Base-by-base conservation (phyloP, 108 stramenopile species). In the Cyclostephanos tholiformis region DNA sequence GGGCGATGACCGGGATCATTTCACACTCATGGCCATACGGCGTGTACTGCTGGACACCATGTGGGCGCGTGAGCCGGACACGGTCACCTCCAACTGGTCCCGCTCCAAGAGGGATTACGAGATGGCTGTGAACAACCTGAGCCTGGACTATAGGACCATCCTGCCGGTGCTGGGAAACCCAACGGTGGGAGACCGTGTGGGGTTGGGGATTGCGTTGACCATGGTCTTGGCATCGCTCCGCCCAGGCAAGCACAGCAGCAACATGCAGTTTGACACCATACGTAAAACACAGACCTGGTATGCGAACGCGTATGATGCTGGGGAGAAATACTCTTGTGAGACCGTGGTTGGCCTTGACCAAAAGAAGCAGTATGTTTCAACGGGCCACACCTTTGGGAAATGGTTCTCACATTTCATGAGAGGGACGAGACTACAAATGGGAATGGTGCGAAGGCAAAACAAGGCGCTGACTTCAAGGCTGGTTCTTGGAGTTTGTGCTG, bases 1-100 rank as follows among this genome's bases (percentile, higher is more conserved):
- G 11, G 6, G 5, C 4, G 13, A 32, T 35, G 35, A 38, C 11
- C 23, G 1, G 26, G 56, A 69, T 19, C 10, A 43, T 5, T 27
- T 38, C 22, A 69, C 68, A 1, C 38, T 69, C 39, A 19, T 17
- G 23, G 75, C 49, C 44, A 77, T 85, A 0, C 8, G 72, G 23
- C 63, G 73, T 52, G 85, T 77, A 0, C 84, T 53, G 30, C 53
- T 14, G n/a, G n/a, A n/a, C n/a, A n/a, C n/a, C n/a, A n/a, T n/a
- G n/a, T n/a, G n/a, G n/a, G n/a, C n/a, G n/a, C 22, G 71, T 39
- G 83, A 77, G 29, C 10, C 73, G 1, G 36, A 25, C n/a, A 88
- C 85, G 12, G 87, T 88, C 11, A 5, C 36, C 0, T 17, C 13
- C 2, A 80, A 76, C 30, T 48, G 38, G 0, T 4, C 20, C n/a